These are phyloP conservation scores for Paraphoma sp. DNA, from an alignment of 2,329 filamentous ascomycete species.

Conservation along the genomic window DNA sequence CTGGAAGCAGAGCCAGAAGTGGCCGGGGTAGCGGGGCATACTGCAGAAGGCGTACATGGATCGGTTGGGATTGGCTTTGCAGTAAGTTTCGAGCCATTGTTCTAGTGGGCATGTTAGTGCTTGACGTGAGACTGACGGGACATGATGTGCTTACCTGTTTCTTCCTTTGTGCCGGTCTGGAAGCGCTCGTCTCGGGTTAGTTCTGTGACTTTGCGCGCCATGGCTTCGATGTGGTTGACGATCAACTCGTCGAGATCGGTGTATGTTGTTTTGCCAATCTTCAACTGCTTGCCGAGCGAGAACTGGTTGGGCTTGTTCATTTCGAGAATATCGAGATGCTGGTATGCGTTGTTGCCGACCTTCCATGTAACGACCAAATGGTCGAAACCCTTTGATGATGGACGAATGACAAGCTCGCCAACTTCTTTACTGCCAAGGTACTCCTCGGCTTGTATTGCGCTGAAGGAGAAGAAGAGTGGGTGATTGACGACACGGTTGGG, in stretches of 20 bases:
- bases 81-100: conserved; percentile 94
- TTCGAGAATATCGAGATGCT: conserved; percentile 97
- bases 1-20: conserved; percentile 97
- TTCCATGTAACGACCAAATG: conserved; percentile 98
- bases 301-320: conserved; percentile 98
- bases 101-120: conserved; percentile 61
- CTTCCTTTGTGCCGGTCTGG: conserved; percentile 78
- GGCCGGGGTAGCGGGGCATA: conserved; percentile 88
- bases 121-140: neutral
- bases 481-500: conserved; percentile 97
- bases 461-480: conserved; percentile 93
- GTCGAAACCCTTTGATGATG: conserved; percentile 93
- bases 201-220: conserved; percentile 97
- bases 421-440: conserved; percentile 84
- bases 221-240: conserved; percentile 94
- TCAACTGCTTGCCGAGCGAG: conserved; percentile 83
- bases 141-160: conserved; percentile 73
- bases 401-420: conserved; percentile 93
- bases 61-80: conserved; percentile 91
- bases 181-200: conserved; percentile 95
- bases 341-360: conserved; percentile 92
- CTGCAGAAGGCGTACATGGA: conserved; percentile 96
- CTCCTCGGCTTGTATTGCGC: conserved; percentile 89
- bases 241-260: conserved; percentile 97
- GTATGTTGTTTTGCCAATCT: conserved; percentile 90